Evolutionary conservation across 2,329 filamentous ascomycete genomes (phyloP), one percentile per base, ranked within the genome.

Genomic region (Alternaria rosae): DNA sequence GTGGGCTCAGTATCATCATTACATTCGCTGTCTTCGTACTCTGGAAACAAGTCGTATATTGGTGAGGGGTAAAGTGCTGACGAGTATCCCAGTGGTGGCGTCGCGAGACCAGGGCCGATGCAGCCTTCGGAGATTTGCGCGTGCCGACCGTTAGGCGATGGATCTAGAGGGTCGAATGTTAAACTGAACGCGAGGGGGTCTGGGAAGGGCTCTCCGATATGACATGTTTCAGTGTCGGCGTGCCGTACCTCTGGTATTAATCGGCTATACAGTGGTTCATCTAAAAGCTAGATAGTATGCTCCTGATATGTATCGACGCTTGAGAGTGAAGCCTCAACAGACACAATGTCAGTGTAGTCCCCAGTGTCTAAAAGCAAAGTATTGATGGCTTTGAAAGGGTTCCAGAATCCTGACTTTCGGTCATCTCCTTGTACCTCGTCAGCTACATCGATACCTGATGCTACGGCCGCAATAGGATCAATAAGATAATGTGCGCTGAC

Each of bases 401-500:
- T 28, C 52, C 52, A 44, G 17, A 13, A 12, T 42, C 17, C n/a
- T n/a, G 13, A 23, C 6, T 17, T 47, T 47, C 25, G 44, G 13
- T 21, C 10, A 13, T 6, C n/a, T 26, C 38, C 13, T 43, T 54
- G 38, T 20, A 42, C 35, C 25, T 42, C 35, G n/a, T 21, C 12
- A 52, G 28, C 50, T 6, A 42, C 48, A 17, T 51, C 32, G 15
- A 53, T 53, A 15, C 21, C 50, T 6, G 50, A 53, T 32, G 44
- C 41, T 17, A n/a, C 44, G 21, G 32, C 54, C 13, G 30, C n/a
- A 9, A 38, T n/a, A 15, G 21, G 20, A 35, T 62, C 43, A 15
- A 59, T 17, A 8, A 59, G 26, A 20, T 64, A 54, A 4, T 38
- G 30, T 4, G 57, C 17, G n/a, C 57, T 32, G 5, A 64, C 35